These are phyloP conservation scores for Cenococcum geophilum DNA, from an alignment of 495 filamentous ascomycete species.

Conservation along the genomic window DNA sequence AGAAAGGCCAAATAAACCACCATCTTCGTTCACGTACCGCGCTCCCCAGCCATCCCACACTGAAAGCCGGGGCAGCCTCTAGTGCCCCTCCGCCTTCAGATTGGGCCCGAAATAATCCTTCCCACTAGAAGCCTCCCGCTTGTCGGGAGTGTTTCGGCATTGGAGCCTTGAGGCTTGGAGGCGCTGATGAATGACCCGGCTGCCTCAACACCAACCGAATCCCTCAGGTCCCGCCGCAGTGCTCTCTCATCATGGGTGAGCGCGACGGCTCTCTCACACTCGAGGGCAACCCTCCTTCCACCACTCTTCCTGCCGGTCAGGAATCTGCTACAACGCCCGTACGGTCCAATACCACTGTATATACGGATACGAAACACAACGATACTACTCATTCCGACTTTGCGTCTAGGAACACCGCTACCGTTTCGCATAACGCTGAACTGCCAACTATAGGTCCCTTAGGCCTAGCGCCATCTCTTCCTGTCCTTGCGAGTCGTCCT, in stretches of 20 bases:
- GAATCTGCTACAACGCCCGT: neutral
- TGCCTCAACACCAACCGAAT: constrained; percentile 1
- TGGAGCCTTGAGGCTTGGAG: neutral
- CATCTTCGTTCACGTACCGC: too few relatives aligned
- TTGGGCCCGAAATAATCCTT: neutral
- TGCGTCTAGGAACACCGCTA: neutral
- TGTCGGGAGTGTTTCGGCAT: neutral
- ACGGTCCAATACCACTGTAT: neutral
- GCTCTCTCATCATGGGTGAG: neutral
- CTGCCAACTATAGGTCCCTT: constrained; percentile 9
- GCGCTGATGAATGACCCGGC: neutral
- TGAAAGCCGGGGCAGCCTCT: too few relatives aligned
- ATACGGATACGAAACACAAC: constrained; percentile 2
- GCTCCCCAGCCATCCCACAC: too few relatives aligned
- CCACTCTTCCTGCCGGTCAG: neutral
- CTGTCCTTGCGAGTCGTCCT: constrained; percentile 7
- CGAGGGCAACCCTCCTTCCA: neutral
- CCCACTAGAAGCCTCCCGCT: neutral
- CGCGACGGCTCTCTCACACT: neutral
- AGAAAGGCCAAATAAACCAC: too few relatives aligned
- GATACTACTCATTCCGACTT: neutral
- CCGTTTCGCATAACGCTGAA: constrained; percentile 18
- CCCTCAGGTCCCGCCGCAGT: constrained; percentile 1
- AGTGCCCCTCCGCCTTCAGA: neutral
- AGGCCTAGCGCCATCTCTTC: constrained; percentile 9